phyloP scores from a whole-genome alignment of 2,329 filamentous ascomycete species.

The Paraconiothyrium sp. region DNA sequence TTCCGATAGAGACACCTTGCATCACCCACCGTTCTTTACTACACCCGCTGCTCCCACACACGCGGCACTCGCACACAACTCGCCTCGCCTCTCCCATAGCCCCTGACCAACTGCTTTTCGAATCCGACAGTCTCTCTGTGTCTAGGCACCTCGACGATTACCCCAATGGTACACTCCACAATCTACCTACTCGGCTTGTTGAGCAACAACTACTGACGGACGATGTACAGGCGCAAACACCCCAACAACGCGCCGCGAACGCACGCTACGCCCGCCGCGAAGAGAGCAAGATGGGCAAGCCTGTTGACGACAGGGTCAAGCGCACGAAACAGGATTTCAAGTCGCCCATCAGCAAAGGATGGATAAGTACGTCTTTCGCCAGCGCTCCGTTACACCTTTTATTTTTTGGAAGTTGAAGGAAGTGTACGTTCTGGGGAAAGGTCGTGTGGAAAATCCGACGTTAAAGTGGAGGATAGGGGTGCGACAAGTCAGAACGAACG shows the following conservation, averaged over 20 bases:
- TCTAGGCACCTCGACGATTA: neutral
- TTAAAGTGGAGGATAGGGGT: neutral
- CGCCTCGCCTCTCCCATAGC: neutral
- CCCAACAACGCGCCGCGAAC: slow-evolving; percentile 83
- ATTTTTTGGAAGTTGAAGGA: neutral
- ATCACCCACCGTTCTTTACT: slow-evolving; percentile 27
- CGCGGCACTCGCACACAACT: neutral
- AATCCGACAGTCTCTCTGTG: neutral
- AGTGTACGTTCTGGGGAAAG: neutral
- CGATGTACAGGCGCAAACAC: slow-evolving; percentile 75
- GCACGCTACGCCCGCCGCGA: slow-evolving; percentile 79
- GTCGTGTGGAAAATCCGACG: neutral
- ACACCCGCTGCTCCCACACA: neutral
- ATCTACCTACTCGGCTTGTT: neutral
- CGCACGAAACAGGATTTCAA: slow-evolving; percentile 63
- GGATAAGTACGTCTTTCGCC: slow-evolving; percentile 64
- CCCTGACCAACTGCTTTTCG: neutral
- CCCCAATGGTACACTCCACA: slow-evolving; percentile 6
- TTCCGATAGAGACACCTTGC: slow-evolving; percentile 46
- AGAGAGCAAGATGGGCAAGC: slow-evolving; percentile 77
- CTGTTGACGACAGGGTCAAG: slow-evolving; percentile 50
- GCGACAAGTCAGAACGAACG: neutral
- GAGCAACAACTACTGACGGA: neutral
- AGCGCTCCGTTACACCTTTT: neutral
- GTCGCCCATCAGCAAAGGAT: slow-evolving; percentile 64